Conservation (phyloP, 345 rosid species). For the Populus davidiana region DNA sequence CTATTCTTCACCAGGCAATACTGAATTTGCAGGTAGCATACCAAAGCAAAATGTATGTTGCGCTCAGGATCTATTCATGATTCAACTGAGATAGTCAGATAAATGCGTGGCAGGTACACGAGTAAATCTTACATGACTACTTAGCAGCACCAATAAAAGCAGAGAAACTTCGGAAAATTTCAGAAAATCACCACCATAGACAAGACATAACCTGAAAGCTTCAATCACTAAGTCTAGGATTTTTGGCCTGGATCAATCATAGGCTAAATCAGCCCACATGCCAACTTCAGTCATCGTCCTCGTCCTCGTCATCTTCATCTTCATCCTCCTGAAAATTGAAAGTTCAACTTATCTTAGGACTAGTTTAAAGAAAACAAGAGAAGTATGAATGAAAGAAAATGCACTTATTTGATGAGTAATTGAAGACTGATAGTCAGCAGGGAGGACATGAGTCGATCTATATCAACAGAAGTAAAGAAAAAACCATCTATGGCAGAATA, state of each 20-base stretch:
- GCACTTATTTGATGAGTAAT: background rate
- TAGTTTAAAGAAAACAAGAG: background rate
- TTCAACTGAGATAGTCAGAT: background rate
- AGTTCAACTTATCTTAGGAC: background rate
- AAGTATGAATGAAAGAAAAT: background rate
- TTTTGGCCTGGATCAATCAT: background rate
- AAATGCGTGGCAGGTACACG: background rate
- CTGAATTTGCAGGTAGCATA: background rate
- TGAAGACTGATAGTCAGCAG: background rate
- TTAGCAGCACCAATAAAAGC: slow-evolving; percentile 4
- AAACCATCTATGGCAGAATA: too few species aligned
- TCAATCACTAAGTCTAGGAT: slow-evolving; percentile 12
- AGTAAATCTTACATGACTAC: slow-evolving; percentile 3
- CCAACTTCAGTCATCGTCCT: background rate
- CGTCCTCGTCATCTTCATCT: background rate
- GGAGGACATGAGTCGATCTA: background rate
- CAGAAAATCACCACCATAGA: slow-evolving; percentile 6
- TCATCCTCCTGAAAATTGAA: background rate
- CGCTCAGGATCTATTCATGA: background rate
- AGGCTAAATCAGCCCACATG: background rate
- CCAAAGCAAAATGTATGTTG: background rate
- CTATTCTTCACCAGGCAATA: background rate
- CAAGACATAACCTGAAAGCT: background rate
- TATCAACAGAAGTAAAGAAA: background rate
- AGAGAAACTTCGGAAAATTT: background rate